phyloP scores from a whole-genome alignment of 345 rosid species.

The Linum tenue region DNA sequence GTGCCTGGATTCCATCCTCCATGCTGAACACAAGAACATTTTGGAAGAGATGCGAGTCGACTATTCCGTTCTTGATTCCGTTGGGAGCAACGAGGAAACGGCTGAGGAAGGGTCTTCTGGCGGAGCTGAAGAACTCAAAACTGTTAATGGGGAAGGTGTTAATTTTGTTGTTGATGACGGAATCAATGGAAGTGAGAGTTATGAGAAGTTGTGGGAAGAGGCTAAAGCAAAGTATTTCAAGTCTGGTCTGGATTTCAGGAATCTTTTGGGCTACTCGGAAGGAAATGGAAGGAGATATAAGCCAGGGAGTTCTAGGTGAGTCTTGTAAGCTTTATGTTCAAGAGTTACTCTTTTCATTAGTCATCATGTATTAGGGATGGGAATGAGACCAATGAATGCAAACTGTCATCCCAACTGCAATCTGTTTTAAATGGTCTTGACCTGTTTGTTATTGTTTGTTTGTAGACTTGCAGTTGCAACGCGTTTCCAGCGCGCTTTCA shows the following conservation, averaged over 20 bases:
- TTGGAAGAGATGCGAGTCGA: slow-evolving; percentile 72
- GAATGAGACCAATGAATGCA: background rate
- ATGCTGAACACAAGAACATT: slow-evolving; percentile 75
- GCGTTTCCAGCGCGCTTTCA: slow-evolving; percentile 83
- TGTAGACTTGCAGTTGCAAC: slow-evolving; percentile 68
- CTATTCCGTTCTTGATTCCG: slow-evolving; percentile 38
- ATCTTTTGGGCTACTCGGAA: slow-evolving; percentile 35
- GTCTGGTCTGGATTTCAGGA: slow-evolving; percentile 40
- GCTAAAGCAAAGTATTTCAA: slow-evolving; percentile 24
- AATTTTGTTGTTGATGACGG: slow-evolving; percentile 9
- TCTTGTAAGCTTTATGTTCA: background rate
- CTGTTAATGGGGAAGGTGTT: slow-evolving; percentile 15
- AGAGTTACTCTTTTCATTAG: background rate
- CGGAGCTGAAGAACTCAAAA: slow-evolving; percentile 18
- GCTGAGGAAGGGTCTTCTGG: slow-evolving; percentile 6
- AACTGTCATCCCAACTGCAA: background rate
- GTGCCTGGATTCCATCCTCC: slow-evolving; percentile 76
- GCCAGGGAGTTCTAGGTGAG: slow-evolving; percentile 34
- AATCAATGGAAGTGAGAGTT: slow-evolving; percentile 17
- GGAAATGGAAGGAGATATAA: slow-evolving; percentile 30
- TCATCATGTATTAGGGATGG: background rate
- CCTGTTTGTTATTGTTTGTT: slow-evolving; percentile 5
- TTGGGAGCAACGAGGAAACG: slow-evolving; percentile 17
- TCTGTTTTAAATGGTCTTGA: background rate
- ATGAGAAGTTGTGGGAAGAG: slow-evolving; percentile 20